A percentile compares a stretch with the other conserved stretches of the same genome.
Conservation (phyloP, 352 stramenopile species). For the Pythium phragmiticola region DNA sequence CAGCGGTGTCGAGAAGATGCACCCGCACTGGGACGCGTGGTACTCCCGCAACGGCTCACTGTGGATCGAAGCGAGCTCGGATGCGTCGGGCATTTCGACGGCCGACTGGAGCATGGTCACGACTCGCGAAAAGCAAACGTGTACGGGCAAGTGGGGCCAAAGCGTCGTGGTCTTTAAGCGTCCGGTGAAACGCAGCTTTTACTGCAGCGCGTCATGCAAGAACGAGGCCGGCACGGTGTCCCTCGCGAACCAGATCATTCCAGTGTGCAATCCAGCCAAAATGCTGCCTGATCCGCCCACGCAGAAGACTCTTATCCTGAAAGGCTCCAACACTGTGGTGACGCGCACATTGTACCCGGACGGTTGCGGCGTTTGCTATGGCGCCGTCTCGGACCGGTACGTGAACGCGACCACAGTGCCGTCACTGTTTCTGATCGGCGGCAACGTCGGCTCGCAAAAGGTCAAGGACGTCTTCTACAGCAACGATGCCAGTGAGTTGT, state of each 20-base stretch:
- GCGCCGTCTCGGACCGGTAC: conserved; percentile 41
- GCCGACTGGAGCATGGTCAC: conserved; percentile 76
- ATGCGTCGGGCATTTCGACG: conserved; percentile 65
- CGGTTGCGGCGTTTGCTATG: conserved; percentile 60
- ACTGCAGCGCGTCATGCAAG: conserved; percentile 51
- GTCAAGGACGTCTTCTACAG: conserved; percentile 73
- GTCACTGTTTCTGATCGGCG: conserved; percentile 60
- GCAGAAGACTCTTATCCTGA: conserved; percentile 39
- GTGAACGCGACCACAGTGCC: conserved; percentile 56
- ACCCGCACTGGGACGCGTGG: conserved; percentile 71
- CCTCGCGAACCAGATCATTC: conserved; percentile 58
- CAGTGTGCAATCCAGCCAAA: conserved; percentile 45
- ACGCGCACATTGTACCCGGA: conserved; percentile 71
- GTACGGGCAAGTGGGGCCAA: conserved; percentile 76
- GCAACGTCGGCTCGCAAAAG: conserved; percentile 70
- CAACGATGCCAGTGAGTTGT: conserved; percentile 54
- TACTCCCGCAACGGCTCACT: conserved; percentile 58
- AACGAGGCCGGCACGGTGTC: conserved; percentile 47
- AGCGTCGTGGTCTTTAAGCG: conserved; percentile 54
- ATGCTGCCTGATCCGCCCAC: conserved; percentile 36
- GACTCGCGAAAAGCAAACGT: conserved; percentile 42
- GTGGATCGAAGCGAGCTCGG: conserved; percentile 61
- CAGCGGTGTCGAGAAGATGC: conserved; percentile 69
- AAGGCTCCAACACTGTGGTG: conserved; percentile 38
- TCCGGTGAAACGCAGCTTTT: conserved; percentile 47